Evolutionary conservation across 2,329 filamentous ascomycete genomes (phyloP).

Genomic region (Chaetomium sp.): DNA sequence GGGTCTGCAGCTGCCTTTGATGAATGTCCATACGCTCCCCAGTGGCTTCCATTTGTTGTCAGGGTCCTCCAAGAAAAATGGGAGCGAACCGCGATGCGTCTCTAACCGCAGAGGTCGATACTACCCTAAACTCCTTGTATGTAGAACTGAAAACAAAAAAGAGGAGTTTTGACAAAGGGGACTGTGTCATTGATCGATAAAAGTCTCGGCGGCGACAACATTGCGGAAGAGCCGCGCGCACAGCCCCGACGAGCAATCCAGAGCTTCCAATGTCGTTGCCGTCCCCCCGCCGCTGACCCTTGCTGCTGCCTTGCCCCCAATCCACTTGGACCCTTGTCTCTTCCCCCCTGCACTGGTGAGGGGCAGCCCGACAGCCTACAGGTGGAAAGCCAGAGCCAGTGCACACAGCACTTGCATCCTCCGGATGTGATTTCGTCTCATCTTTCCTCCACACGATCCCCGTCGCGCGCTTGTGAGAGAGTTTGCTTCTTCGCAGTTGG

Average conservation of each 20-base stretch:
- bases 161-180: background rate
- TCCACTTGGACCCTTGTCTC: constrained; percentile 24
- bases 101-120: background rate
- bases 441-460: constrained; percentile 26
- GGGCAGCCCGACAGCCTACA: constrained; percentile 20
- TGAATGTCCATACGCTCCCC: background rate
- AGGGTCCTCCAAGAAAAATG: background rate
- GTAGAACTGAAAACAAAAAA: background rate
- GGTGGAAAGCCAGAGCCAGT: constrained; percentile 13
- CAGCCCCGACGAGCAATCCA: background rate
- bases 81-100: background rate
- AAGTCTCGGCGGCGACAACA: background rate
- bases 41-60: background rate
- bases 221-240: background rate
- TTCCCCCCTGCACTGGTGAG: constrained; percentile 24
- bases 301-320: constrained; percentile 17
- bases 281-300: constrained; percentile 7
- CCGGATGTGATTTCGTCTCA: constrained; percentile 30
- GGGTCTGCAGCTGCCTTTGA: background rate
- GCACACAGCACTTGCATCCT: constrained; percentile 20
- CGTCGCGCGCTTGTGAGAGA: constrained; percentile 11
- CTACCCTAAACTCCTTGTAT: no score
- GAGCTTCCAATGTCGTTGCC: background rate
- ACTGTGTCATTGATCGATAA: background rate
- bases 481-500: constrained; percentile 17